Evolutionary conservation across 2,329 filamentous ascomycete species (phyloP).

Genomic region (Ascosphaera aggregata): DNA sequence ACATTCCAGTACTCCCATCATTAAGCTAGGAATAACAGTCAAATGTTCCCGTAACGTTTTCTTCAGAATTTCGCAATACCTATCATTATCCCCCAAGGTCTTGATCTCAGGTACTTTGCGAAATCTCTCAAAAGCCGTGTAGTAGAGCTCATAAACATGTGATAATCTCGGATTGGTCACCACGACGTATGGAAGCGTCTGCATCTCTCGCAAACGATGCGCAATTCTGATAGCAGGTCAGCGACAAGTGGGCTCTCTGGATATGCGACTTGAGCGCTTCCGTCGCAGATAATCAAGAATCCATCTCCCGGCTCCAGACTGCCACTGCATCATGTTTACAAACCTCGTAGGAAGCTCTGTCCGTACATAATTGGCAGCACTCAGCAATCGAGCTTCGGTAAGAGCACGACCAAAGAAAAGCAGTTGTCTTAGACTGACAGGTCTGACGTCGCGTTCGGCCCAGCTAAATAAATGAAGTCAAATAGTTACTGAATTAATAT

Average conservation of each 20-base stretch:
- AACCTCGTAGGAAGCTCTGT: constrained; percentile 75
- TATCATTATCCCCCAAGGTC: constrained; percentile 72
- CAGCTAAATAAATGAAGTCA: constrained; percentile 33
- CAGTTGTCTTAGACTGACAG: constrained; percentile 88
- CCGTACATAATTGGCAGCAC: constrained; percentile 92
- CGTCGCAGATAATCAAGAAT: no score
- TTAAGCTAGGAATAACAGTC: constrained; percentile 78
- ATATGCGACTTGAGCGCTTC: no score
- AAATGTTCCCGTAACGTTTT: constrained; percentile 68
- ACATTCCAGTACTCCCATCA: constrained; percentile 85
- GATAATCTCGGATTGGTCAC: constrained; percentile 89
- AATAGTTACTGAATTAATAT: not conserved
- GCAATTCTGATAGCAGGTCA: no score
- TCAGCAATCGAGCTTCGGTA: constrained; percentile 70
- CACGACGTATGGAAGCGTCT: constrained; percentile 84
- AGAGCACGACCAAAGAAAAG: constrained; percentile 93
- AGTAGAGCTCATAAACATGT: constrained; percentile 91
- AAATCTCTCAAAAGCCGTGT: constrained; percentile 82
- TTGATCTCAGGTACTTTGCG: constrained; percentile 66
- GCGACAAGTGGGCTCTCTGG: no score
- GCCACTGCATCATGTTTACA: constrained; percentile 8
- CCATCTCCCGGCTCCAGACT: no score
- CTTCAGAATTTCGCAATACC: constrained; percentile 57
- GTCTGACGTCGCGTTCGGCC: constrained; percentile 76
- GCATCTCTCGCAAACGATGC: constrained; percentile 90